These are phyloP conservation scores for Scorias spongiosa DNA, from an alignment of 2,329 filamentous ascomycete genomes.

Conservation along the genomic window DNA sequence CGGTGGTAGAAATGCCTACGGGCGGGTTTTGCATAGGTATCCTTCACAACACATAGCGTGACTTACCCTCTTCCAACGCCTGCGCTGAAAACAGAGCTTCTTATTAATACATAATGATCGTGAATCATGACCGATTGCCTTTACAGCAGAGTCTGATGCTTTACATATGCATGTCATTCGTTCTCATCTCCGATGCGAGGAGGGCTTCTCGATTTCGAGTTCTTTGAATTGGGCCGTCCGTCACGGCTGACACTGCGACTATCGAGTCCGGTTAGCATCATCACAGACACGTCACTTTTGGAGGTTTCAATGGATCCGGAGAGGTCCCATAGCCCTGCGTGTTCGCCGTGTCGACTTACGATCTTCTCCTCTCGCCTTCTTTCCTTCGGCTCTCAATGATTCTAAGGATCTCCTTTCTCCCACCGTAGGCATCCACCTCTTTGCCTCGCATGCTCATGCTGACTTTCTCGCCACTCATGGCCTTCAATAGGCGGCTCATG, in stretches of 20 bases:
- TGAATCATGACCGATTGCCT: background rate
- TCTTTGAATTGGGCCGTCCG: background rate
- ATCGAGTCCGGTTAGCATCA: background rate
- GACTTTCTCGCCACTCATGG: slow-evolving; percentile 70
- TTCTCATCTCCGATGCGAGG: slow-evolving; percentile 16
- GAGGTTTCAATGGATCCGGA: too few relatives aligned
- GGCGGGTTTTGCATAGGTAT: too few relatives aligned
- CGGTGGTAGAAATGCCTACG: too few relatives aligned
- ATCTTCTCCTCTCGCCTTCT: slow-evolving; percentile 71
- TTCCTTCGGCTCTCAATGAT: slow-evolving; percentile 78
- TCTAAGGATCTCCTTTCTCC: slow-evolving; percentile 77
- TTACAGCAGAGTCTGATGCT: background rate
- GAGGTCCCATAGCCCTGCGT: background rate
- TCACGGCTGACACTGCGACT: slow-evolving; percentile 12
- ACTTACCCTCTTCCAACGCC: background rate
- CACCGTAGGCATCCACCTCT: slow-evolving; percentile 63
- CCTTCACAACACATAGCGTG: too few relatives aligned
- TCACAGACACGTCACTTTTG: too few relatives aligned
- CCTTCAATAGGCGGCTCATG: slow-evolving; percentile 64
- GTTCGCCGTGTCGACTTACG: slow-evolving; percentile 40
- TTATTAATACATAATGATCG: background rate
- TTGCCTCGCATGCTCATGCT: slow-evolving; percentile 87
- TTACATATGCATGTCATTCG: slow-evolving; percentile 1
- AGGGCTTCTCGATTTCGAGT: slow-evolving; percentile 11
- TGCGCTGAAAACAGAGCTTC: background rate